These are phyloP conservation scores for Colletotrichum orbiculare DNA, from an alignment of 2,329 filamentous ascomycete species.

Conservation along the genomic window DNA sequence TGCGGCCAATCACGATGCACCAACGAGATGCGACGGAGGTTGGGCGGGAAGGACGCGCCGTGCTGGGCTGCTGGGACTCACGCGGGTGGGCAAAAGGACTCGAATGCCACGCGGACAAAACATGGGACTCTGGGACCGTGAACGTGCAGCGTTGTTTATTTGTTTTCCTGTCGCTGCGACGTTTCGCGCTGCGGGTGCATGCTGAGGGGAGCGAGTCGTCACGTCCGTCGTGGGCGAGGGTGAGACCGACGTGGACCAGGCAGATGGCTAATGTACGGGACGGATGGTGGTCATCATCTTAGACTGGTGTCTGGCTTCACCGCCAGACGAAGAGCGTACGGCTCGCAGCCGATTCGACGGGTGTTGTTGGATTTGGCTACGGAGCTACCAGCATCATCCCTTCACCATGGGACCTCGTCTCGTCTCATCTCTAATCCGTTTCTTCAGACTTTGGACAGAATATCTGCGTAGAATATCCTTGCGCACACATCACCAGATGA, in stretches of 20 bases:
- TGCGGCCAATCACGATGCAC: slow-evolving; percentile 18
- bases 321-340: slow-evolving; percentile 19
- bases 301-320: slow-evolving; percentile 15
- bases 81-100: too few species aligned
- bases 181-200: too few species aligned
- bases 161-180: too few species aligned
- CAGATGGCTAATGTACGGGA: background rate
- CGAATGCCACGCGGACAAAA: too few species aligned
- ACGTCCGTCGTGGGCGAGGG: too few species aligned
- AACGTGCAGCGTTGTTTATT: too few species aligned
- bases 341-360: background rate
- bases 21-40: slow-evolving; percentile 4
- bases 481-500: too few species aligned
- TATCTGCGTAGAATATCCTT: too few species aligned
- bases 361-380: background rate
- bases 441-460: background rate
- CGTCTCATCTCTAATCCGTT: slow-evolving; percentile 1
- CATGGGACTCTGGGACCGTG: too few species aligned
- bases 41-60: slow-evolving; percentile 1
- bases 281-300: background rate
- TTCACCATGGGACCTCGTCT: background rate
- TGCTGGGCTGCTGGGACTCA: background rate
- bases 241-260: background rate
- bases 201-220: too few species aligned
- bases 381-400: slow-evolving; percentile 8